These are phyloP conservation scores for Aegilops speltoides DNA, from an alignment of 176 grass and related monocot species.

Conservation along the genomic window DNA sequence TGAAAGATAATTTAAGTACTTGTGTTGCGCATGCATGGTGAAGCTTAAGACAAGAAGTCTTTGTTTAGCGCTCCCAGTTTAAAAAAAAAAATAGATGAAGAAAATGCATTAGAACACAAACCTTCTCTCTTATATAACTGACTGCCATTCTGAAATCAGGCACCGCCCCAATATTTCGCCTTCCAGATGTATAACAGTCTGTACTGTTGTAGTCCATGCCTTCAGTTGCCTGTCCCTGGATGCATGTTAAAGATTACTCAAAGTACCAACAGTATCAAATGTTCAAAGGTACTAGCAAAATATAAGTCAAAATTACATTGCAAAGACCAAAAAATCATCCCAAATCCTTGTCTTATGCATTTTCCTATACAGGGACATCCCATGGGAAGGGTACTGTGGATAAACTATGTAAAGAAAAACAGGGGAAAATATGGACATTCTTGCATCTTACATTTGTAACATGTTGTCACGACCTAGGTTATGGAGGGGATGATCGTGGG, in stretches of 20 bases:
- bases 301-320: neutral
- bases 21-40: neutral
- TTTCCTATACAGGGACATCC: neutral
- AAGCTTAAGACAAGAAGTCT: slow-evolving; percentile 1
- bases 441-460: neutral
- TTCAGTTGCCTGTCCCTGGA: slow-evolving; percentile 41
- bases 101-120: slow-evolving; percentile 37
- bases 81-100: neutral
- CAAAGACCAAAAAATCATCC: neutral
- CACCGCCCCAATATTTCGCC: slow-evolving; percentile 19
- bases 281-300: neutral
- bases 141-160: slow-evolving; percentile 56
- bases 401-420: neutral
- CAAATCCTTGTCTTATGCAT: neutral
- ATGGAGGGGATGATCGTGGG: neutral
- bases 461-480: neutral
- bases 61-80: neutral
- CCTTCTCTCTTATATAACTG: slow-evolving; percentile 78
- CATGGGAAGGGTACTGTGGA: neutral
- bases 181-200: slow-evolving; percentile 28
- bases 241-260: slow-evolving; percentile 10
- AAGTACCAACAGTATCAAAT: slow-evolving; percentile 9
- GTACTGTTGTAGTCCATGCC: slow-evolving; percentile 10
- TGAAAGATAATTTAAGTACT: neutral
- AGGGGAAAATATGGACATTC: neutral